Percentiles rank a stretch among this genome's conserved stretches.
Evolutionary conservation across 2,329 filamentous ascomycete genomes (phyloP).

Genomic region (Arthrobotrys conoides): DNA sequence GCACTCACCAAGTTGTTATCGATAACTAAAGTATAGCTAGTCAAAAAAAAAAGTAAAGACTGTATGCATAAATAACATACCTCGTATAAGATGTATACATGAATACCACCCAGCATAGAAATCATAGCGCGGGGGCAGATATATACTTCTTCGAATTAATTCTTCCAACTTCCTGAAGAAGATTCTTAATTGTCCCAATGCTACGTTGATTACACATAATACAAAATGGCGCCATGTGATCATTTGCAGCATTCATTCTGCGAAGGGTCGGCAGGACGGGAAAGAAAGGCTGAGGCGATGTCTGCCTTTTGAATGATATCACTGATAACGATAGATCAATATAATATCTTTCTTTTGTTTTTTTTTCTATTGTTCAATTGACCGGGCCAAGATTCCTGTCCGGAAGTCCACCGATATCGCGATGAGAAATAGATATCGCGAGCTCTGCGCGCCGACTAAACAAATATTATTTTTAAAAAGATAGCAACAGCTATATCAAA

Average conservation of each 20-base stretch:
- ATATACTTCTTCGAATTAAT: too few species aligned
- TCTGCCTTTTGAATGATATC: conserved; percentile 11
- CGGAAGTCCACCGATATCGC: not conserved
- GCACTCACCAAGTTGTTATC: conserved; percentile 9
- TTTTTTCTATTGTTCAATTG: too few species aligned
- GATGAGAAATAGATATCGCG: not conserved
- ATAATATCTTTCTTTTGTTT: not conserved
- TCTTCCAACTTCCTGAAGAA: not conserved
- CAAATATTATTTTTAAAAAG: not conserved
- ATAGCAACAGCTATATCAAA: not conserved
- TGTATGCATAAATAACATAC: not conserved
- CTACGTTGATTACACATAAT: conserved; percentile 20
- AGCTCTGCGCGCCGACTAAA: not conserved
- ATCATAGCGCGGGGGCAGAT: conserved; percentile 15
- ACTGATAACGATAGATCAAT: not conserved
- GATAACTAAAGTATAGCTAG: not conserved
- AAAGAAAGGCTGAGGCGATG: not conserved
- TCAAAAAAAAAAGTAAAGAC: not conserved
- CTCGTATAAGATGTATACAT: not conserved
- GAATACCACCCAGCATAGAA: conserved; percentile 7
- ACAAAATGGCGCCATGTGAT: conserved; percentile 7
- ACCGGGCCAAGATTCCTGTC: not conserved
- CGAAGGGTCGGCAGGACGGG: not conserved
- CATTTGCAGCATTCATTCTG: not conserved
- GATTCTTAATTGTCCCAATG: not conserved